These are phyloP conservation scores for Pseudoneurospora amorphoporcata DNA, from an alignment of 495 filamentous ascomycete species.

Conservation along the genomic window DNA sequence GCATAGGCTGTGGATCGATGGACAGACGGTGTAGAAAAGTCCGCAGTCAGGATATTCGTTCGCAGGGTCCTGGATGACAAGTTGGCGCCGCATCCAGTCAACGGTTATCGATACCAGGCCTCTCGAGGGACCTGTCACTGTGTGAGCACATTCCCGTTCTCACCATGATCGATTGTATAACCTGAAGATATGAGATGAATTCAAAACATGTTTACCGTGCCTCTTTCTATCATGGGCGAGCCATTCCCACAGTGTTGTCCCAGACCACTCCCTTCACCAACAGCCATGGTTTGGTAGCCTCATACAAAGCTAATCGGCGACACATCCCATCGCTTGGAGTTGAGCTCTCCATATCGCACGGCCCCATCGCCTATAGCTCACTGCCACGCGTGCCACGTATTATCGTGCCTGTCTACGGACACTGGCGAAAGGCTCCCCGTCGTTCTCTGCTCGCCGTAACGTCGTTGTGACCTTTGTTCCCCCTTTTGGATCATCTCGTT, in stretches of 20 bases:
- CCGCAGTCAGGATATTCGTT: not conserved
- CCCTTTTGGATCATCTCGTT: not conserved
- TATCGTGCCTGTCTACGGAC: not conserved
- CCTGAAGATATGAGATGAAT: not conserved
- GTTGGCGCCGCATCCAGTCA: not conserved
- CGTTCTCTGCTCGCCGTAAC: not conserved
- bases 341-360: not conserved
- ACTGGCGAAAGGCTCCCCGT: not conserved
- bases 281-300: not conserved
- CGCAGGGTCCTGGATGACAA: not conserved
- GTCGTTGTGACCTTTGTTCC: not conserved
- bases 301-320: not conserved
- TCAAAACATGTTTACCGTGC: not conserved
- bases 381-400: not conserved
- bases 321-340: not conserved
- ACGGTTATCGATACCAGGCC: not conserved
- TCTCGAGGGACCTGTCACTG: not conserved
- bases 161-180: not conserved
- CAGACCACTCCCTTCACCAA: not conserved
- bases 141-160: not conserved
- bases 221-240: not conserved
- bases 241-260: not conserved
- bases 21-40: not conserved
- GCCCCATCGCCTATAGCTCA: not conserved
- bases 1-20: not conserved